Percentiles rank a stretch among this genome's conserved stretches.
Conservation (phyloP, 169 alveolate species). For the Plasmodium blacklocki region DNA sequence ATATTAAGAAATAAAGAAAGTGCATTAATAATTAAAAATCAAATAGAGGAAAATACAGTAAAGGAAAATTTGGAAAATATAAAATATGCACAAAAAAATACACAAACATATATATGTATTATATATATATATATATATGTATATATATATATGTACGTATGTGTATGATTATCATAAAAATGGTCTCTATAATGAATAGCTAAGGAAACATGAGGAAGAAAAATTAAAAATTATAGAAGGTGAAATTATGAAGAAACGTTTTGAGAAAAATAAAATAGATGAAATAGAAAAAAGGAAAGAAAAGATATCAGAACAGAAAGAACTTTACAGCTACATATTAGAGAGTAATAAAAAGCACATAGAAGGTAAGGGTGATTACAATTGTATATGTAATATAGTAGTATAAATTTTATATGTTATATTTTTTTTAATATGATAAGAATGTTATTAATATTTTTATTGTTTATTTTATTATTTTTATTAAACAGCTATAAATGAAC, state of each 20-base stretch:
- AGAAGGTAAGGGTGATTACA: constrained; percentile 16
- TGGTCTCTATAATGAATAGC: constrained; percentile 2
- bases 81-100: background rate
- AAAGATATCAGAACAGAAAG: constrained; percentile 34
- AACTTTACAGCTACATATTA: constrained; percentile 33
- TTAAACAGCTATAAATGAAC: constrained; percentile 26
- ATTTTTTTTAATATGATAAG: no score
- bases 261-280: constrained; percentile 67
- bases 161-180: background rate
- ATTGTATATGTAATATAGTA: background rate
- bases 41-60: constrained; percentile 67
- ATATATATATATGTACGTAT: background rate
- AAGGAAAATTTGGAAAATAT: constrained; percentile 4
- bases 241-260: constrained; percentile 59
- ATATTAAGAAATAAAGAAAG: constrained; percentile 65
- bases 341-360: constrained; percentile 55
- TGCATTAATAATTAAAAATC: constrained; percentile 67
- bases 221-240: constrained; percentile 63
- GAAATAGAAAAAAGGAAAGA: constrained; percentile 64
- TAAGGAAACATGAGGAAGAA: constrained; percentile 65
- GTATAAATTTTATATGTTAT: no score
- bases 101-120: background rate
- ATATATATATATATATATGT: background rate
- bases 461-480: background rate
- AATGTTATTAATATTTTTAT: no score